Evolutionary conservation across 1,284 basidiomycete species (phyloP).

Genomic region (Cronartium ribicola): DNA sequence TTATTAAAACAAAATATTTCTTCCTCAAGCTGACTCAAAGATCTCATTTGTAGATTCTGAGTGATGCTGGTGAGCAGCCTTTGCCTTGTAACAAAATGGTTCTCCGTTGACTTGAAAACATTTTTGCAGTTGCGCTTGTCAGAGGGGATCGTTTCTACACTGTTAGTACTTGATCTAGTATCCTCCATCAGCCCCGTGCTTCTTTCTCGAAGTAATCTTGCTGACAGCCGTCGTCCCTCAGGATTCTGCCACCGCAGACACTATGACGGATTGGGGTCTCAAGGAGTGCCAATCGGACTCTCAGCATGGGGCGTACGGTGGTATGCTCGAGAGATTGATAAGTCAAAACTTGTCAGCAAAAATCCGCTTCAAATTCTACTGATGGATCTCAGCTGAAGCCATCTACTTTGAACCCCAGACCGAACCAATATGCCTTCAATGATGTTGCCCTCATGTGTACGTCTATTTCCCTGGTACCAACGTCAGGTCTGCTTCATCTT

Average conservation of each 20-base stretch:
- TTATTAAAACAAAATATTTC: too few relatives aligned
- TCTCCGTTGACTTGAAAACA: neutral
- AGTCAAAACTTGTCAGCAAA: constrained; percentile 21
- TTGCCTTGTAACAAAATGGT: neutral
- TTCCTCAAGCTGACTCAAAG: too few relatives aligned
- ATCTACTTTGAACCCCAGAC: constrained; percentile 5
- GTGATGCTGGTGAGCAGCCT: constrained; percentile 31
- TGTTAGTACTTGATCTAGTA: neutral
- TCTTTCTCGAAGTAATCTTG: neutral
- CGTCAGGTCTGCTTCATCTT: neutral
- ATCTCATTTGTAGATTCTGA: constrained; percentile 6
- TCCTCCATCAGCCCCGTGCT: neutral
- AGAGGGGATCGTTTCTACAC: constrained; percentile 41
- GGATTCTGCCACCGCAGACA: constrained; percentile 38
- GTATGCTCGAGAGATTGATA: constrained; percentile 30
- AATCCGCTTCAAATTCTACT: neutral
- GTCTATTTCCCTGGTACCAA: neutral
- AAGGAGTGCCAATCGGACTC: constrained; percentile 35
- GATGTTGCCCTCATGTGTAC: constrained; percentile 40
- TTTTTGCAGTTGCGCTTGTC: constrained; percentile 26
- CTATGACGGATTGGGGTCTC: constrained; percentile 39
- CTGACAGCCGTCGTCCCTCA: constrained; percentile 2
- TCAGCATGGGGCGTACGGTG: constrained; percentile 34
- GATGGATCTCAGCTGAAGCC: neutral
- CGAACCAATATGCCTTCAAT: constrained; percentile 32